Evolutionary conservation across 176 grass and related monocot species (phyloP), one percentile per base, ranked within the genome.

Genomic region (Cymbopogon citratus): DNA sequence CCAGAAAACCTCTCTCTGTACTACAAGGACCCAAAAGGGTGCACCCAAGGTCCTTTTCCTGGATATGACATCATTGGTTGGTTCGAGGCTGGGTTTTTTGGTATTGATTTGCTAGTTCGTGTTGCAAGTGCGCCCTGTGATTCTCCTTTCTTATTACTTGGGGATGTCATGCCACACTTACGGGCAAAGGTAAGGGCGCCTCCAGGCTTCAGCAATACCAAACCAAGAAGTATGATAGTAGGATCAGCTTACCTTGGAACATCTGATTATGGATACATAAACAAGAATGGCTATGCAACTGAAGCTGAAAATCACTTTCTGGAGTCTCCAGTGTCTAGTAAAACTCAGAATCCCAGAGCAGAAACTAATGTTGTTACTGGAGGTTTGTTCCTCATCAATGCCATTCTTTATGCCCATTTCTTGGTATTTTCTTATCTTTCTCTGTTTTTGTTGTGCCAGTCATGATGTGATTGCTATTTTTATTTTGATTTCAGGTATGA

Each of bases 161-260:
- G 96, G 49, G 92, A 99, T 88, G 87, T 91, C 69, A 99, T 99
- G 96, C 96, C 96, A 28, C 96, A 99, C 76, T 77, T 99, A 79
- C 78, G 84, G 86, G 88, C 79, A 61, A 99, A 95, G 77, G 88
- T 85, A 73, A 85, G 83, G 57, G 85, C 85, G 63, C 96, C 96
- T 75, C 96, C 96, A 82, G 96, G 96, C 25, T 99, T 99, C 84
- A 80, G 73, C 73, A 69, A 78, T 31, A 43, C 77, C 80, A 93
- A 94, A 71, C 77, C 69, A 13, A 87, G 74, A 86, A 80, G 87
- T 60, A 56, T 84, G 74, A 43, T 72, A 71, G 83, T 74, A 24
- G 90, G 76, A 69, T 60, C 76, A 78, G 76, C 38, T 49, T 85
- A 87, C 88, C 45, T 87, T 68, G 84, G 86, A 46, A 59, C 76